Base-by-base conservation (phyloP, 768 basidiomycete genomes). In the Flagelloscypha sp. region DNA sequence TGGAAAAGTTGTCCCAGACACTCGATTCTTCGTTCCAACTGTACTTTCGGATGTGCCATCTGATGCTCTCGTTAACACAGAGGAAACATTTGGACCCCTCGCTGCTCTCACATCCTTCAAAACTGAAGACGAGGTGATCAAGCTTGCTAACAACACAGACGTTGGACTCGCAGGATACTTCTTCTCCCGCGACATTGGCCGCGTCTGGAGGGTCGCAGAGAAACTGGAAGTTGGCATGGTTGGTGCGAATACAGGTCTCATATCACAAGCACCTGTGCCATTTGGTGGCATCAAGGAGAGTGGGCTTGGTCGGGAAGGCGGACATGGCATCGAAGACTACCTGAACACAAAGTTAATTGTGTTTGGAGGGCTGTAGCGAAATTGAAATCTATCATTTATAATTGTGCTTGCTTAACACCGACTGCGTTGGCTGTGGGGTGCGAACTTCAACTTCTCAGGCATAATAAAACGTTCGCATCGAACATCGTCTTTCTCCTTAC, bases 41-140 rank as follows among this genome's bases (percentile, higher is more conserved):
- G 76, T 99, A 30, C 76, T 99, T 18, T 73, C 75, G 4, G 87
- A 97, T 44, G 93, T 98, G 9, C 72, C 85, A 0, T 24, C 58
- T 15, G 62, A 70, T 18, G 84, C 88, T 7, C 60, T 70, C 23
- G 52, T 94, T 48, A 71, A 75, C 48, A 51, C 49, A 7, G 95
- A 98, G 55, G 95, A 99, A 67, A 98, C 95, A 0, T 99, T 99
- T 50, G 95, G 94, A 0, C 93, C 89, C 1, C 57, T 94, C 24
- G 90, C 90, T 1, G 83, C 85, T 6, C 62, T 99, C 16, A 79
- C 74, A 54, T 82, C 81, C 52, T 99, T 99, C 52, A 78, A 86
- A 56, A 90, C 89, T 0, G 95, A 99, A 60, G 90, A 92, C 28
- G 84, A 98, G 56, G 92, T 90, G 1, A 67, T 98, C 37, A 66